Conservation (phyloP, 805 yeast genomes). For the Cyberlindnera meyerae region DNA sequence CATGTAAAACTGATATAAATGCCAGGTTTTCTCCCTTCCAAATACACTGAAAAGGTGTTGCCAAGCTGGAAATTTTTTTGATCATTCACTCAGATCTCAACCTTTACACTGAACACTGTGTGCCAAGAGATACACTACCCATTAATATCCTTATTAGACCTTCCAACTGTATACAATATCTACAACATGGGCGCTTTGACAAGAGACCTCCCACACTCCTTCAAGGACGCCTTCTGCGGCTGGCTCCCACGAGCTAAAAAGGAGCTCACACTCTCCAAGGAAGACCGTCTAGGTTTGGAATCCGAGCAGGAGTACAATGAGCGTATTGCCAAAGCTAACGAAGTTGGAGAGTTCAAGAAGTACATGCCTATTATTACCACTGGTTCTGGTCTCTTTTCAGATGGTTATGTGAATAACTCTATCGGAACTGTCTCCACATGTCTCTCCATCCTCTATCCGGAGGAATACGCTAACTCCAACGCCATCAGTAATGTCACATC, state of each 20-base stretch:
- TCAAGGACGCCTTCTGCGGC: slow-evolving; percentile 33
- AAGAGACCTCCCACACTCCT: slow-evolving; percentile 48
- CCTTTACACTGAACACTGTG: no score
- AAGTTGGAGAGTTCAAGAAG: slow-evolving; percentile 26
- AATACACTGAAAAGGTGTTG: no score
- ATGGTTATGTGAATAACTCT: slow-evolving; percentile 87
- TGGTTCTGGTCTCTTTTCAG: slow-evolving; percentile 91
- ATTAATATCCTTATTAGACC: not conserved
- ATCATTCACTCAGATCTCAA: no score
- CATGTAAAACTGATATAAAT: no score
- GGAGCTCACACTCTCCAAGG: slow-evolving; percentile 39
- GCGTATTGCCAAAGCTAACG: slow-evolving; percentile 15
- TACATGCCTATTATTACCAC: slow-evolving; percentile 73
- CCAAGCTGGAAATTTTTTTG: no score
- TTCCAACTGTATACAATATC: not conserved
- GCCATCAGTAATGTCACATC: slow-evolving; percentile 81
- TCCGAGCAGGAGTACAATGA: slow-evolving; percentile 23
- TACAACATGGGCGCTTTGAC: slow-evolving; percentile 8
- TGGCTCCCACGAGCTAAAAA: slow-evolving; percentile 38
- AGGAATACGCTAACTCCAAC: slow-evolving; percentile 50
- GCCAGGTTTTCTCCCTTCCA: no score
- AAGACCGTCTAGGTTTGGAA: slow-evolving; percentile 21
- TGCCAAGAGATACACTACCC: no score
- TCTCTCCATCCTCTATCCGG: slow-evolving; percentile 60
- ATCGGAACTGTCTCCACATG: slow-evolving; percentile 74